Conservation (phyloP, 441 rosid genomes). For the Breynia disticha region DNA sequence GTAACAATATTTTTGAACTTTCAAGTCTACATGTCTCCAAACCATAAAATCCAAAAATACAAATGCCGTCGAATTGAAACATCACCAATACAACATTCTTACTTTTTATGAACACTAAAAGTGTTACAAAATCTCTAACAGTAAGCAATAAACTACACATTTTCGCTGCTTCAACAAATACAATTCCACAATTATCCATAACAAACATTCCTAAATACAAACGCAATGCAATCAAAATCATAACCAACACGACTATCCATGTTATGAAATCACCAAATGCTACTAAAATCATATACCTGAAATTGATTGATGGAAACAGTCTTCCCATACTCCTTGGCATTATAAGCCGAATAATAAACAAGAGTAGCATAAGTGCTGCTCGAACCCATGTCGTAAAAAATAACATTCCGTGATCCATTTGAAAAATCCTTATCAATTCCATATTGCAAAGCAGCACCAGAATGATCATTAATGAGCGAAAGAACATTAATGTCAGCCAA, state of each 20-base stretch:
- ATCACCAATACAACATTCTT: too few species aligned
- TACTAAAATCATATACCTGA: constrained; percentile 43
- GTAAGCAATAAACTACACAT: too few species aligned
- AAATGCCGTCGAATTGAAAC: too few species aligned
- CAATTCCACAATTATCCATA: too few species aligned
- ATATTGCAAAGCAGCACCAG: constrained; percentile 96
- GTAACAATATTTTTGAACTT: background rate
- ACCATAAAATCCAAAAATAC: too few species aligned
- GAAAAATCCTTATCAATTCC: constrained; percentile 92
- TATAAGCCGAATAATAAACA: constrained; percentile 77
- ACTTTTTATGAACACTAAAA: too few species aligned
- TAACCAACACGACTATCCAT: background rate
- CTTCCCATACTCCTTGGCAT: constrained; percentile 77
- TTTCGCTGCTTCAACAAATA: too few species aligned
- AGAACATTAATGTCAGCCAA: constrained; percentile 86
- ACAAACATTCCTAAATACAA: background rate
- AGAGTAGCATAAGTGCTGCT: constrained; percentile 79
- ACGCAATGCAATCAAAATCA: background rate
- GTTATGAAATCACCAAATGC: background rate
- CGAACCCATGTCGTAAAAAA: constrained; percentile 94
- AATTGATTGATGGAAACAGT: constrained; percentile 73
- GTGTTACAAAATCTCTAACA: too few species aligned
- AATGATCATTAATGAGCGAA: constrained; percentile 68
- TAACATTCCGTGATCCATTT: constrained; percentile 72
- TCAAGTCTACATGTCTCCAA: too few species aligned